Conservation (phyloP, 176 grass and related monocot species). For the Echinochloa phyllopogon region DNA sequence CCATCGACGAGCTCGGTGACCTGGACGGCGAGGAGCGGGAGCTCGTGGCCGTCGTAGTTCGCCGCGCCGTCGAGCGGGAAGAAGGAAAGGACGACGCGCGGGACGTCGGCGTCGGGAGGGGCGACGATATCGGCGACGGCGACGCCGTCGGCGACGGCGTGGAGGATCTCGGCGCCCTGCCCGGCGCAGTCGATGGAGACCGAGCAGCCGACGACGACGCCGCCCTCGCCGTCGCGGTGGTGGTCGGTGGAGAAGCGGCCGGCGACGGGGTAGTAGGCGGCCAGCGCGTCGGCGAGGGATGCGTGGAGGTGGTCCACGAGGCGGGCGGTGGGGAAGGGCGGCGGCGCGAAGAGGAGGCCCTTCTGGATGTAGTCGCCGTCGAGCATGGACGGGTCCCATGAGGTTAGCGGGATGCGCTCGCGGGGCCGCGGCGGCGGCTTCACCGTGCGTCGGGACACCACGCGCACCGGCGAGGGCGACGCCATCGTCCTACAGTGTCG, state of each 20-base stretch:
- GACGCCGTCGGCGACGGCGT: constrained; percentile 42
- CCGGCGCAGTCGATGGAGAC: constrained; percentile 55
- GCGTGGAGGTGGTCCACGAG: constrained; percentile 48
- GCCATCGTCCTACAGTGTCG: neutral
- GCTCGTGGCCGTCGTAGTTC: constrained; percentile 51
- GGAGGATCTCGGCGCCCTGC: constrained; percentile 61
- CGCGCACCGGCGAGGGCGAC: neutral
- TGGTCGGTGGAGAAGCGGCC: constrained; percentile 48
- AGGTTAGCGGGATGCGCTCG: neutral
- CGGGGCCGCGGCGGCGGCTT: neutral
- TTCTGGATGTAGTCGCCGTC: constrained; percentile 42
- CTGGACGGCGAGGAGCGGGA: constrained; percentile 55
- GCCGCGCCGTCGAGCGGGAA: constrained; percentile 50
- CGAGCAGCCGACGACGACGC: constrained; percentile 7
- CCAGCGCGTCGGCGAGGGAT: constrained; percentile 49
- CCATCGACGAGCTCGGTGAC: constrained; percentile 66
- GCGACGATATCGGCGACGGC: constrained; percentile 42
- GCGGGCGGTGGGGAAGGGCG: neutral
- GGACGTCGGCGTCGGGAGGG: constrained; percentile 42
- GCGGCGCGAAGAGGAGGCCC: constrained; percentile 63
- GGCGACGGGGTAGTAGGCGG: constrained; percentile 65
- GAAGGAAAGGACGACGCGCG: constrained; percentile 29
- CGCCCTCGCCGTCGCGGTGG: neutral
- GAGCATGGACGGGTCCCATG: neutral
- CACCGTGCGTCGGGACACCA: neutral